Conservation (phyloP, 2,329 filamentous ascomycete genomes). For the Xylariaceae sp. region DNA sequence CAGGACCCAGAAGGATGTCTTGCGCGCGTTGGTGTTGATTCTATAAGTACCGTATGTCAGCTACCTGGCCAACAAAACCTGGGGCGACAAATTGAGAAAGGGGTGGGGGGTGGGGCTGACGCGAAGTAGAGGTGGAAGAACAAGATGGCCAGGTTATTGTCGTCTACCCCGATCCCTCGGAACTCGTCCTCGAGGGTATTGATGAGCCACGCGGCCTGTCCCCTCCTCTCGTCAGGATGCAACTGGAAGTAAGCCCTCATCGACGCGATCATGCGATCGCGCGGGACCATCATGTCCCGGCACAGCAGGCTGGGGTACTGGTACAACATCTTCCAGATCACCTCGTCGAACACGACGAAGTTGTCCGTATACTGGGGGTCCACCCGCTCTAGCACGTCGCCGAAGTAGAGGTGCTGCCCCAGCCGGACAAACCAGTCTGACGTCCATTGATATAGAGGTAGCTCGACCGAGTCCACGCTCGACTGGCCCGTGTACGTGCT, state of each 20-base stretch:
- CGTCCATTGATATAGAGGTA: conserved; percentile 30
- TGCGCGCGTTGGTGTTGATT: conserved; percentile 39
- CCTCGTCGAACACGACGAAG: conserved; percentile 36
- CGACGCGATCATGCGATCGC: conserved; percentile 16
- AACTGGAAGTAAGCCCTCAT: conserved; percentile 29
- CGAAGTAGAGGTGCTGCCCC: conserved; percentile 35
- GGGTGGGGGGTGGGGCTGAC: conserved; percentile 4
- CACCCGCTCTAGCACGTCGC: conserved; percentile 25
- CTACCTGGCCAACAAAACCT: too few relatives aligned
- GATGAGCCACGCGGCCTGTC: conserved; percentile 28
- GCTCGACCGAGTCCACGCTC: conserved; percentile 10
- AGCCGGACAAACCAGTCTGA: conserved; percentile 32
- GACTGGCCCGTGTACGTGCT: too few relatives aligned
- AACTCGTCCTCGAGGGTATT: conserved; percentile 33
- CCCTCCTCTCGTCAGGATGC: conserved; percentile 13
- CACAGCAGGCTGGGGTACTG: conserved; percentile 34
- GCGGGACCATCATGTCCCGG: conserved; percentile 26
- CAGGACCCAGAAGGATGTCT: conserved; percentile 38
- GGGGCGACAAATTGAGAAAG: too few relatives aligned
- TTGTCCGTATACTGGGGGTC: conserved; percentile 21
- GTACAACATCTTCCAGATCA: conserved; percentile 38
- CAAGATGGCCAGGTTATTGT: conserved; percentile 27
- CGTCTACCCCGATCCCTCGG: conserved; percentile 24
- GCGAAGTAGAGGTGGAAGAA: conserved; percentile 27
- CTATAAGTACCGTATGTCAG: too few relatives aligned